Base-by-base conservation (phyloP, 2,329 filamentous ascomycete genomes). In the Chaetoscypha palmicola region DNA sequence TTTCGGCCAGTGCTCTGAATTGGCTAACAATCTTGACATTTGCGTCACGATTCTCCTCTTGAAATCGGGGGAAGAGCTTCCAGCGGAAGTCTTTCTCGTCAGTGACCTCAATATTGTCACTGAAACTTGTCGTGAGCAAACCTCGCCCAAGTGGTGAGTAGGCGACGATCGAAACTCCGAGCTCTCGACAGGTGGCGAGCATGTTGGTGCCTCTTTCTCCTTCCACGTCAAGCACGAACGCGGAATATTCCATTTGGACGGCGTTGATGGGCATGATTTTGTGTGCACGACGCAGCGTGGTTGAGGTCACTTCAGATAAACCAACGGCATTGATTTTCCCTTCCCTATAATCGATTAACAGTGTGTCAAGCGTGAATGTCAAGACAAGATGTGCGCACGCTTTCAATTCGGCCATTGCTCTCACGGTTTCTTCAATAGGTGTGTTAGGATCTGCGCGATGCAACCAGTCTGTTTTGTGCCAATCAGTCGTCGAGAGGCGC, bases 301-400 rank as follows among this genome's bases (percentile, higher is more conserved):
- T 57, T 2, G 71, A 67, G 5, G 67, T 68, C 45, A 69, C 62
- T 51, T 77, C 74, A 2, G 66, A 74, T 3, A 81, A 55, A 11
- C 76, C 77, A 8, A 81, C 60, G 57, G 76, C 63, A 45, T 70
- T 72, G 59, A 79, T 73, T 57, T 77, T 77, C 45, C 75, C 74
- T 50, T 73, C 68, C 3, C 64, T 66, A 23, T 3, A 8, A 23
- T 12, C n/a, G n/a, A n/a, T n/a, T n/a, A n/a, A n/a, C n/a, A n/a
- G n/a, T n/a, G n/a, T n/a, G n/a, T n/a, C n/a, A n/a, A n/a, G n/a
- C n/a, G n/a, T n/a, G n/a, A n/a, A n/a, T n/a, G n/a, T n/a, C n/a
- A n/a, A n/a, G n/a, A n/a, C n/a, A n/a, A n/a, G n/a, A n/a, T n/a
- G n/a, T 3, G 14, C 48, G 23, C 44, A 54, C 52, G 46, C 46